These are phyloP conservation scores for Capsicum rhomboideum DNA, from an alignment of 257 asterid species.

Conservation along the genomic window DNA sequence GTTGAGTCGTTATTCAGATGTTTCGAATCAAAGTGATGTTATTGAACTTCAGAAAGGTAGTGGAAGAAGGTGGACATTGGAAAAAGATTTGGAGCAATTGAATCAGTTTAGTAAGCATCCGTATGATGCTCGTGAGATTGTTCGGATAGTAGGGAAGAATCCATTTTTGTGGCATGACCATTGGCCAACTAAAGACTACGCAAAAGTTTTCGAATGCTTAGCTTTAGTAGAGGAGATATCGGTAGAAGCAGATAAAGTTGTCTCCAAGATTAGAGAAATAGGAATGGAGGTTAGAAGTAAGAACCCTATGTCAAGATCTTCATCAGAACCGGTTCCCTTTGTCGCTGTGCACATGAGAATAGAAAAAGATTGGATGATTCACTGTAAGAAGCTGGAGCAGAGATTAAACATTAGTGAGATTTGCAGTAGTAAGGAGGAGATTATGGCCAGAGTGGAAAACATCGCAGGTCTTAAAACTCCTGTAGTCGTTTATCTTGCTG, in stretches of 20 bases:
- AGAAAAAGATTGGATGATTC: slow-evolving; percentile 95
- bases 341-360: slow-evolving; percentile 94
- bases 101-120: slow-evolving; percentile 25
- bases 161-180: slow-evolving; percentile 96
- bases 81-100: slow-evolving; percentile 60
- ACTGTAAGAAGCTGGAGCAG: slow-evolving; percentile 79
- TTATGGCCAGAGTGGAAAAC: slow-evolving; percentile 57
- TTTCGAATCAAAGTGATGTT: slow-evolving; percentile 34
- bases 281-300: slow-evolving; percentile 26
- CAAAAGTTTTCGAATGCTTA: slow-evolving; percentile 67
- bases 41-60: slow-evolving; percentile 74
- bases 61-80: slow-evolving; percentile 77
- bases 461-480: slow-evolving; percentile 52
- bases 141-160: slow-evolving; percentile 65
- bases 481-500: slow-evolving; percentile 56
- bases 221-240: slow-evolving; percentile 62
- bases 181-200: slow-evolving; percentile 84
- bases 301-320: background rate
- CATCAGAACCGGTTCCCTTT: slow-evolving; percentile 28
- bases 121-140: slow-evolving; percentile 26
- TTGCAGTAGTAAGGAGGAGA: slow-evolving; percentile 75
- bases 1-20: slow-evolving; percentile 42
- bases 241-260: slow-evolving; percentile 68
- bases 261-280: slow-evolving; percentile 48
- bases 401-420: slow-evolving; percentile 52